These are phyloP conservation scores for Scheffersomyces quercinus DNA, from an alignment of 1,139 yeast species.

Conservation along the genomic window DNA sequence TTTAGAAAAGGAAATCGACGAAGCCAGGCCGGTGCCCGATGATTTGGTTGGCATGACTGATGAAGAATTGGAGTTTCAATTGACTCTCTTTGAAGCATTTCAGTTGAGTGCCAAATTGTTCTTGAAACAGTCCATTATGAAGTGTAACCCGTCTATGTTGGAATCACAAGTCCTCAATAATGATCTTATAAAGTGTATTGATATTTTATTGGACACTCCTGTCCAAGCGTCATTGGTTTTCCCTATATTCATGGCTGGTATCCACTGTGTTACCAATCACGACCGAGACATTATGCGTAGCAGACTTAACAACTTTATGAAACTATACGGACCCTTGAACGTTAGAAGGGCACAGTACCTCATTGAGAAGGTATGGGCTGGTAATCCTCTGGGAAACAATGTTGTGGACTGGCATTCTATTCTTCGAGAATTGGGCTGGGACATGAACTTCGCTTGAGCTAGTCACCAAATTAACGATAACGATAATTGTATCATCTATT, in stretches of 20 bases:
- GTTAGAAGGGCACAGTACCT: constrained; percentile 59
- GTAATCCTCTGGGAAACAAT: constrained; percentile 37
- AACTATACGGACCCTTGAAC: constrained; percentile 68
- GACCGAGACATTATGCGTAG: constrained; percentile 53
- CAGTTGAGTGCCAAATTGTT: constrained; percentile 71
- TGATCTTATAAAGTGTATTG: constrained; percentile 58
- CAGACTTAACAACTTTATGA: constrained; percentile 57
- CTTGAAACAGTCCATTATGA: constrained; percentile 61
- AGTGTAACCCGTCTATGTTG: constrained; percentile 61
- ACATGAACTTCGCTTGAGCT: constrained; percentile 63
- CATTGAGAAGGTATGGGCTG: constrained; percentile 53
- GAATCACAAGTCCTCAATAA: constrained; percentile 62
- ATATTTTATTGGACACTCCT: constrained; percentile 61
- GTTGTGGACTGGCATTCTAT: constrained; percentile 67
- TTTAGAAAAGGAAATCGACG: constrained; percentile 52
- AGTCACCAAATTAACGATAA: no score
- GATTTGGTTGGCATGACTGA: constrained; percentile 51
- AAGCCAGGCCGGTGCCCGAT: constrained; percentile 53
- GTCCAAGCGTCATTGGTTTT: constrained; percentile 74
- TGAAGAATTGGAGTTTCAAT: constrained; percentile 62
- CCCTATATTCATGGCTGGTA: constrained; percentile 77
- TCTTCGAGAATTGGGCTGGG: constrained; percentile 72
- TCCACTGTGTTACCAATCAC: constrained; percentile 54
- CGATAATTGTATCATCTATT: no score
- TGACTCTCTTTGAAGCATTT: constrained; percentile 70